Conservation (phyloP, 768 basidiomycete species). For the Termitomyces sp. region DNA sequence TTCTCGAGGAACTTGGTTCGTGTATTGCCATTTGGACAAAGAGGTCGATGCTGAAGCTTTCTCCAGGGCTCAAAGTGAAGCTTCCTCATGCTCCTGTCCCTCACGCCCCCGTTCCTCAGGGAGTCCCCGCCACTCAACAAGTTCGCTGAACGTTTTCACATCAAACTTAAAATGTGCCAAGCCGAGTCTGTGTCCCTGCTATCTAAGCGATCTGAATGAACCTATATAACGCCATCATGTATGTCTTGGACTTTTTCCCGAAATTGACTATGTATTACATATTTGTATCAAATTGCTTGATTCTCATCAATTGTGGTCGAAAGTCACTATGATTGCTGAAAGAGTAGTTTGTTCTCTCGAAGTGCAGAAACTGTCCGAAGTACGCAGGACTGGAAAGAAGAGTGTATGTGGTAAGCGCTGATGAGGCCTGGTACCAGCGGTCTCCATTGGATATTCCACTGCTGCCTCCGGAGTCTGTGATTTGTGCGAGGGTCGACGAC, state of each 20-base stretch:
- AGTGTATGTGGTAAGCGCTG: background rate
- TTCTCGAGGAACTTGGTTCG: slow-evolving; percentile 60
- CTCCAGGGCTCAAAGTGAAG: slow-evolving; percentile 53
- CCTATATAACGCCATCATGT: background rate
- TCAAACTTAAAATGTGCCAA: background rate
- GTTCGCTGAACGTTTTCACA: slow-evolving; percentile 26
- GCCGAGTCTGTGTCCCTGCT: too few species aligned
- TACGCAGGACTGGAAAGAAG: background rate
- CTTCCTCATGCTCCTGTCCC: slow-evolving; percentile 64
- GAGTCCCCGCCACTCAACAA: slow-evolving; percentile 43
- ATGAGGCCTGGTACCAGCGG: too few species aligned
- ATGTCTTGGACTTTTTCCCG: background rate
- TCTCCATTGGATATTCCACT: too few species aligned
- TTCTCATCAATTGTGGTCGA: too few species aligned
- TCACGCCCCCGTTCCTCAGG: slow-evolving; percentile 55
- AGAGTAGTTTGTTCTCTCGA: background rate
- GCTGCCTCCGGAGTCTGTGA: too few species aligned
- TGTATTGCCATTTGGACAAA: background rate
- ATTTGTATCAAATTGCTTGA: background rate
- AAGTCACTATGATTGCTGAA: background rate
- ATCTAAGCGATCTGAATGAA: background rate
- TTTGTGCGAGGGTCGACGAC: background rate
- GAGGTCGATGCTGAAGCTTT: background rate
- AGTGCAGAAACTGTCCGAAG: background rate
- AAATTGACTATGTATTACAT: background rate